phyloP scores from a whole-genome alignment of 345 rosid species.

The Aethionema arabicum region DNA sequence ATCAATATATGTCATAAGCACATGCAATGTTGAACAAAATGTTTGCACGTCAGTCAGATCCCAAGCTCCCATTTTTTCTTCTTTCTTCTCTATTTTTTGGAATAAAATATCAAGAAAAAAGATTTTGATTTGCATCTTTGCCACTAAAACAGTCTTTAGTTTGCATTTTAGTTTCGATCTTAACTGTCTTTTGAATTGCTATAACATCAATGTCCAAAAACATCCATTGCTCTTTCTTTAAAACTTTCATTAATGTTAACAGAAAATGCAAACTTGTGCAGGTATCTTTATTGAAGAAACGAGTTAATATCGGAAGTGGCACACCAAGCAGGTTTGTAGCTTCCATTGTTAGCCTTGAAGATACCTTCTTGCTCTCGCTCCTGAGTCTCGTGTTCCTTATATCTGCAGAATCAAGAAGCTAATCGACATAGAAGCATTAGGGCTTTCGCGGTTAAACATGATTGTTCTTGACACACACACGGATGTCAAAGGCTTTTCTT shows the following conservation, averaged over 20 bases:
- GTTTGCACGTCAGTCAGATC: conserved; percentile 77
- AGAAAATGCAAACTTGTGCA: conserved; percentile 35
- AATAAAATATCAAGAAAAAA: conserved; percentile 28
- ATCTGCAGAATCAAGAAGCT: conserved; percentile 68
- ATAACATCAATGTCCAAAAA: not conserved
- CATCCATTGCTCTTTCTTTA: not conserved
- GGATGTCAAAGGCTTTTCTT: conserved; percentile 78
- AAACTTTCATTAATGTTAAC: not conserved
- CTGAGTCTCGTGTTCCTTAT: conserved; percentile 3
- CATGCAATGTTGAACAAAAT: conserved; percentile 44
- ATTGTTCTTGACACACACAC: conserved; percentile 61
- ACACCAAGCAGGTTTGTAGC: conserved; percentile 78
- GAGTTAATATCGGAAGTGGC: conserved; percentile 83
- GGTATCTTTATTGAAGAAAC: conserved; percentile 64
- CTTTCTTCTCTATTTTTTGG: conserved; percentile 5
- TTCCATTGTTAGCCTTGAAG: not conserved
- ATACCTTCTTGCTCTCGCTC: not conserved
- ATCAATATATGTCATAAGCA: conserved; percentile 40
- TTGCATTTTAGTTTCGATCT: conserved; percentile 54
- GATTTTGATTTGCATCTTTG: conserved; percentile 27
- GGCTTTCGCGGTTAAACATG: conserved; percentile 64
- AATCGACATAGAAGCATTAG: conserved; percentile 72
- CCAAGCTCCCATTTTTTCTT: conserved; percentile 11
- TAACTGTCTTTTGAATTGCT: not conserved
- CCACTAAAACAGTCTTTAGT: conserved; percentile 34